These are phyloP conservation scores for Bromus sterilis DNA, from an alignment of 176 grass and related monocot genomes.

Conservation along the genomic window DNA sequence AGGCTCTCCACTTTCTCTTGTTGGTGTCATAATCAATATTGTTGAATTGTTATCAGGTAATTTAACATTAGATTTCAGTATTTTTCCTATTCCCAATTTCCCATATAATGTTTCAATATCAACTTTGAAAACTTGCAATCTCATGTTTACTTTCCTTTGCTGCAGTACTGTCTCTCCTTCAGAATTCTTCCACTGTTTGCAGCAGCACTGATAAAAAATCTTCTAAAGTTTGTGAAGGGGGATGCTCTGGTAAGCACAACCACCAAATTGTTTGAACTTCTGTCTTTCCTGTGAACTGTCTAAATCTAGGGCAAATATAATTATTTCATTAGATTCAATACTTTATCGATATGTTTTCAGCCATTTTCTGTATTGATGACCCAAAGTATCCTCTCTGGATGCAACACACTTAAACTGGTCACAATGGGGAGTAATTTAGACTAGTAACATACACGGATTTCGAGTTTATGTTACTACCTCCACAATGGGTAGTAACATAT, in stretches of 20 bases:
- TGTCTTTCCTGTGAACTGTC: background rate
- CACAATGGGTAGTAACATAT: too few relatives aligned
- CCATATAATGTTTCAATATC: background rate
- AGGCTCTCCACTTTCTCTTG: conserved; percentile 53
- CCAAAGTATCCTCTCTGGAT: conserved; percentile 10
- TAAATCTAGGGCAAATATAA: conserved; percentile 6
- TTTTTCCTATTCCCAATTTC: conserved; percentile 5
- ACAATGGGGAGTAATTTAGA: too few relatives aligned
- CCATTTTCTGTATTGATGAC: background rate
- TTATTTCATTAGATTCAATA: background rate
- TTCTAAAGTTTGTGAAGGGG: conserved; percentile 27
- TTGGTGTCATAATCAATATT: conserved; percentile 54
- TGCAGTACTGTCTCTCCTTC: conserved; percentile 77
- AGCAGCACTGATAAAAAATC: conserved; percentile 33
- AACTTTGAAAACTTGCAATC: conserved; percentile 12
- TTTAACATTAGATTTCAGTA: conserved; percentile 11
- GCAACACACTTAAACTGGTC: background rate
- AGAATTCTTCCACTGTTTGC: conserved; percentile 30
- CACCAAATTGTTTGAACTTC: background rate
- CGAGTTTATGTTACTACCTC: too few relatives aligned
- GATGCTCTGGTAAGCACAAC: conserved; percentile 40
- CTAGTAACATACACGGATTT: too few relatives aligned
- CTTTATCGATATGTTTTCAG: background rate
- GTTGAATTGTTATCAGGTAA: conserved; percentile 91
- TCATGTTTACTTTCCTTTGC: conserved; percentile 23